Evolutionary conservation across 306 rosid species (phyloP), one percentile per base, ranked within the genome.

Genomic region (Abrus pulchellus): DNA sequence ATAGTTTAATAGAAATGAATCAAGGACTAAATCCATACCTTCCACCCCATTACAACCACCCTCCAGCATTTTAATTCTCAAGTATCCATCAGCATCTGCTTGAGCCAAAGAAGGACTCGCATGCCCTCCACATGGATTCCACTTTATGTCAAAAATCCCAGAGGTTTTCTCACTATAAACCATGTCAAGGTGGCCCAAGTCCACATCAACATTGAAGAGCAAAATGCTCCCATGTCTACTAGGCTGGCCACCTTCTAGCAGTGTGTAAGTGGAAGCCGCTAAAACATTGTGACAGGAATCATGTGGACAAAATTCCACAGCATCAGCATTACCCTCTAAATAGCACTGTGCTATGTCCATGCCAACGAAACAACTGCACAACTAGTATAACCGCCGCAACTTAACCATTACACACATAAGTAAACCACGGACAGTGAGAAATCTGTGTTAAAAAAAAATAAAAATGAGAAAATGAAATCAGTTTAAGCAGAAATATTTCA

Each of bases 271-370:
- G 5, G 97, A 90, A 59, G 92, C 93, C 0, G 97, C 98, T 74
- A 94, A 80, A 83, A 89, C 85, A 82, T 89, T 81, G 47, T 53
- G 85, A 85, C 77, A 72, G n/a, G 81, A 61, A 44, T 84, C 60
- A 72, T 90, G 90, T 3, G 97, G 92, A 66, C 98, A 95, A 75
- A 95, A 95, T 84, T 93, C 97, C 9, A 90, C 99, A 4, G 91
- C 97, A 52, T 95, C 97, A n/a, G 95, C 92, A 83, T 95, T 93
- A 20, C 98, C 97, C 38, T 93, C 89, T 47, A 95, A 88, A 82
- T 82, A 75, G 84, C 85, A 91, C 76, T 91, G 87, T 53, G 93
- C 95, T 70, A 93, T 80, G 30, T 93, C 97, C 99, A 93, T 95
- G n/a, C 48, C 65, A 9, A 49, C 6, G 2, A 43, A 52, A 74